Evolutionary conservation across 768 basidiomycete species (phyloP).

Genomic region (Pulveroboletus sp.): DNA sequence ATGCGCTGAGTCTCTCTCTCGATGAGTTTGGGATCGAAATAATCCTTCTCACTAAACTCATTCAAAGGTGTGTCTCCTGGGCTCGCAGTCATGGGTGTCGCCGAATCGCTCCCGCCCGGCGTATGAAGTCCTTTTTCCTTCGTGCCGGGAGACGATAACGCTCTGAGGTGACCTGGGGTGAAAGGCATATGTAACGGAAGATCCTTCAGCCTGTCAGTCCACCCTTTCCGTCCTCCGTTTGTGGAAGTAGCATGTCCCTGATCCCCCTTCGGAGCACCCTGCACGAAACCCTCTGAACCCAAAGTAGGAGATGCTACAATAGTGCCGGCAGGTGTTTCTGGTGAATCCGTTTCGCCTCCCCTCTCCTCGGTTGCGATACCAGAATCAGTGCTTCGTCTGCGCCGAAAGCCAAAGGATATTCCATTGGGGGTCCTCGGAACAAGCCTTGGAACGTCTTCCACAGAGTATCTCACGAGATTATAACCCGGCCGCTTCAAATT

Average conservation of each 20-base stretch:
- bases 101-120: slow-evolving; percentile 14
- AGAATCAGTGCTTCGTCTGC: slow-evolving; percentile 12
- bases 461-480: slow-evolving; percentile 52
- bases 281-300: slow-evolving; percentile 5
- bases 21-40: slow-evolving; percentile 30
- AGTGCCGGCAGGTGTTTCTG: slow-evolving; percentile 15
- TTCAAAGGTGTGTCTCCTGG: slow-evolving; percentile 15
- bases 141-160: slow-evolving; percentile 10
- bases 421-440: neutral
- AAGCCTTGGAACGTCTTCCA: slow-evolving; percentile 9
- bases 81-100: slow-evolving; percentile 19
- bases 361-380: slow-evolving; percentile 1
- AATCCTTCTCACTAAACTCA: slow-evolving; percentile 24
- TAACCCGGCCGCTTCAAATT: slow-evolving; percentile 62
- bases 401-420: slow-evolving; percentile 8
- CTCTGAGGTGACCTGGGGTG: slow-evolving; percentile 12
- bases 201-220: slow-evolving; percentile 39
- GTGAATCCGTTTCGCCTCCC: slow-evolving; percentile 11
- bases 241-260: neutral
- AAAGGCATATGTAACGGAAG: slow-evolving; percentile 31
- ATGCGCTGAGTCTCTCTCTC: slow-evolving; percentile 23
- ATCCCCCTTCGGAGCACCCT: neutral
- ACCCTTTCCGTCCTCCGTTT: slow-evolving; percentile 24
- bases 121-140: slow-evolving; percentile 5
- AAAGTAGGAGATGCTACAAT: slow-evolving; percentile 15